Evolutionary conservation across 495 filamentous ascomycete species (phyloP), one percentile per base, ranked within the genome.

Genomic region (Letharia columbiana): DNA sequence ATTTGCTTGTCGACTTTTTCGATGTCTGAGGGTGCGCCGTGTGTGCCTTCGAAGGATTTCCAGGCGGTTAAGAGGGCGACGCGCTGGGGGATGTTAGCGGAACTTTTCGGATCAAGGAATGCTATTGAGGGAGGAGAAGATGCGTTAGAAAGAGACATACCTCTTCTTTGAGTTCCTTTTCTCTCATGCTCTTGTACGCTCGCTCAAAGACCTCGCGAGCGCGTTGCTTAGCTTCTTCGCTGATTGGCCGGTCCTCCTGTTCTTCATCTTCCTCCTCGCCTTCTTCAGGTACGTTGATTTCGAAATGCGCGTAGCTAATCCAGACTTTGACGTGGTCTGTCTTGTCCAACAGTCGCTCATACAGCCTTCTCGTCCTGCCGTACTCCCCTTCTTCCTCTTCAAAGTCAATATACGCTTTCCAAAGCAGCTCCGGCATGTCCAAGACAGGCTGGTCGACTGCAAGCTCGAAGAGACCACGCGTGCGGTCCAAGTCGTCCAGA

Each of bases 261-360:
- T 82, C 84, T 3, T 77, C 79, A 6, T 81, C 82, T 47, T 86
- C 84, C 28, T 82, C 82, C 28, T 84, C 85, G 41, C 88, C 90
- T 49, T 85, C 86, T 18, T 89, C 85, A 37, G 85, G 84, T 0
- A 92, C 83, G 70, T 93, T 92, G 79, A 97, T 90, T 76, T 98
- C 94, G 75, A 98, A 98, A 71, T 92, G 90, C 18, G 94, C 95
- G 77, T 93, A 98, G 73, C 86, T 89, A 78, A 92, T 96, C 94
- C 94, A 98, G 62, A 98, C 94, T 82, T 97, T 97, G 80, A 96
- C 91, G 72, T 98, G 95, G 73, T 91, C 89, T 23, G 95, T 96
- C 86, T 93, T 96, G 73, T 90, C 79, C 45, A 98, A 81, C 33
- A 98, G 80, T 35, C 94, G 85, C 78, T 98, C 94, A 77, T 98